Conservation (phyloP, 2,329 filamentous ascomycete genomes). For the Nothopassalora personata region DNA sequence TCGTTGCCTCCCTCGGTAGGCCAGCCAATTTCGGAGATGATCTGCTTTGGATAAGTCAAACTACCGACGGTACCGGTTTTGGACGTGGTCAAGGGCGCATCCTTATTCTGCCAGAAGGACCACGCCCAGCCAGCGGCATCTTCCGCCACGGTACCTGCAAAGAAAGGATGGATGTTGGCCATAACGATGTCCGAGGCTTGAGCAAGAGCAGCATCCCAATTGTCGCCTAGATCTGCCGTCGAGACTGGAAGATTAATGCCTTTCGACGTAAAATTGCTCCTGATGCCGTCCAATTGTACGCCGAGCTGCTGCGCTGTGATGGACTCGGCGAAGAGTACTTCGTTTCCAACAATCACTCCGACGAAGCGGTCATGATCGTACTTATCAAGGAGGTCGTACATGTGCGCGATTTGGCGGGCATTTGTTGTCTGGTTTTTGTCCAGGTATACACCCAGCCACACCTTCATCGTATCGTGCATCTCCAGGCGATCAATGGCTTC, state of each 20-base stretch:
- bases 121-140: slow-evolving; percentile 75
- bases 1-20: slow-evolving; percentile 74
- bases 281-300: slow-evolving; percentile 61
- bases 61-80: slow-evolving; percentile 27
- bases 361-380: slow-evolving; percentile 53
- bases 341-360: slow-evolving; percentile 60
- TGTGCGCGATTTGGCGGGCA: slow-evolving; percentile 70
- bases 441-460: slow-evolving; percentile 95
- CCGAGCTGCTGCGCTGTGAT: slow-evolving; percentile 62
- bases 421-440: slow-evolving; percentile 81
- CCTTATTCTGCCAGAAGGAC: slow-evolving; percentile 70
- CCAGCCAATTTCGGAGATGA: slow-evolving; percentile 92
- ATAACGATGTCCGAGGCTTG: slow-evolving; percentile 77
- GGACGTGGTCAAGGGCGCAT: slow-evolving; percentile 57
- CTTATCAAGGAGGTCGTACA: slow-evolving; percentile 74
- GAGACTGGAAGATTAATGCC: slow-evolving; percentile 70
- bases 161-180: slow-evolving; percentile 97
- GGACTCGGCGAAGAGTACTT: slow-evolving; percentile 58
- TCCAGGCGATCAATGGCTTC: slow-evolving; percentile 71
- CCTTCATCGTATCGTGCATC: slow-evolving; percentile 66
- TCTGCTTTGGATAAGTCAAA: slow-evolving; percentile 26
- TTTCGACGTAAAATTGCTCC: slow-evolving; percentile 63
- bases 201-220: slow-evolving; percentile 71
- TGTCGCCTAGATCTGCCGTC: slow-evolving; percentile 82
- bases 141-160: slow-evolving; percentile 67